phyloP scores from a whole-genome alignment of 768 basidiomycete species.

The Leccinum broughii region DNA sequence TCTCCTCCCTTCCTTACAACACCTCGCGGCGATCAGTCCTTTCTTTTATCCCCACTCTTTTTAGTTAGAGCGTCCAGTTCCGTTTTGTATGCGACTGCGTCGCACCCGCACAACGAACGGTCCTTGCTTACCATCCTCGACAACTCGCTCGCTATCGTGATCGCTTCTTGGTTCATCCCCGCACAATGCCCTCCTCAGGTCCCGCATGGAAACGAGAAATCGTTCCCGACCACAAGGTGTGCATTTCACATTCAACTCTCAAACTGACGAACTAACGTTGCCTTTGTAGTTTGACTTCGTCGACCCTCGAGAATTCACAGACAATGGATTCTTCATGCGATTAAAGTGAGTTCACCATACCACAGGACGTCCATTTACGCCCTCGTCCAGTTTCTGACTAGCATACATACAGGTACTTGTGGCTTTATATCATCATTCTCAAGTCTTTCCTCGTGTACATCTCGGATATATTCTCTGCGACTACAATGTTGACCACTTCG shows the following conservation, averaged over 20 bases:
- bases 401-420: slow-evolving; percentile 69
- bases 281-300: slow-evolving; percentile 88
- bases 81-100: slow-evolving; percentile 37
- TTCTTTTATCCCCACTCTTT: slow-evolving; percentile 32
- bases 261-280: slow-evolving; percentile 2
- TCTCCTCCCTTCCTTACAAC: slow-evolving; percentile 12
- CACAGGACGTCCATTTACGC: neutral
- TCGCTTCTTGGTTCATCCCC: slow-evolving; percentile 14
- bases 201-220: slow-evolving; percentile 96
- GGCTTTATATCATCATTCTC: slow-evolving; percentile 90
- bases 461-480: slow-evolving; percentile 96
- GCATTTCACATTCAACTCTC: neutral
- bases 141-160: slow-evolving; percentile 26
- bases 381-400: slow-evolving; percentile 12
- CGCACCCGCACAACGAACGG: slow-evolving; percentile 28
- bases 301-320: slow-evolving; percentile 89
- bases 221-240: slow-evolving; percentile 96
- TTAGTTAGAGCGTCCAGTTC: slow-evolving; percentile 15
- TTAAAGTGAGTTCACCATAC: slow-evolving; percentile 58
- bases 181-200: slow-evolving; percentile 45
- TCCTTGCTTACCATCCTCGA: slow-evolving; percentile 24
- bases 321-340: slow-evolving; percentile 84
- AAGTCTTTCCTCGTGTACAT: slow-evolving; percentile 97
- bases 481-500: slow-evolving; percentile 91
- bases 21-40: slow-evolving; percentile 4